Evolutionary conservation across 2,329 filamentous ascomycete species (phyloP), one percentile per base, ranked within the genome.

Genomic region (Apiospora koreana): DNA sequence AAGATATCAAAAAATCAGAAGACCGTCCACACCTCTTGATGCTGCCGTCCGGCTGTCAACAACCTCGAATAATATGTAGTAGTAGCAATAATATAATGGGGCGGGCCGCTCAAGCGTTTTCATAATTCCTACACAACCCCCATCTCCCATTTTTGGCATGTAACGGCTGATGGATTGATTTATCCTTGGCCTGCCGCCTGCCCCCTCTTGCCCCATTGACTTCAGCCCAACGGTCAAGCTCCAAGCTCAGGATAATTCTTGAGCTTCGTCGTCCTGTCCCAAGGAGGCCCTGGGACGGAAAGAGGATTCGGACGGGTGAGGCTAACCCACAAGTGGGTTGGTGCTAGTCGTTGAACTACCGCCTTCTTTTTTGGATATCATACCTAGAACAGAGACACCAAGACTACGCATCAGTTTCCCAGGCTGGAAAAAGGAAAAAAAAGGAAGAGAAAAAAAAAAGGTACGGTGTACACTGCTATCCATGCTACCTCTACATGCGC

Each of bases 211-310:
- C 54, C 54, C 54, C 54, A 38, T 62, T 62, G 54, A 62, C 54
- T 38, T 62, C 54, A 62, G 54, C 54, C 54, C 54, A 62, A 62
- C 54, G 31, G 54, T 38, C 54, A 62, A 62, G 54, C 54, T 62
- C 18, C 54, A 62, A 62, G 54, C 54, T 62, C 18, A 23, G 54
- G 21, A 38, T 38, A 12, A 23, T 62, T 62, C 35, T 38, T n/a
- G 31, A 62, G 50, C 28, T 28, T 35, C 54, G 31, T 38, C 54
- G 54, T 62, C 54, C 54, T 62, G 54, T 62, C 54, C 35, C 38
- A 62, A 35, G 14, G 6, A 62, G 21, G 41, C 41, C 54, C 54
- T 62, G 54, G 54, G 31, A 62, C 54, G 54, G 54, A 62, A 62
- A 38, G 54, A 62, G 28, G 54, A 62, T 62, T 62, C 54, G 14